Evolutionary conservation across 2,329 filamentous ascomycete genomes (phyloP), one percentile per base, ranked within the genome.

Genomic region (Lasiodiplodia sp.): DNA sequence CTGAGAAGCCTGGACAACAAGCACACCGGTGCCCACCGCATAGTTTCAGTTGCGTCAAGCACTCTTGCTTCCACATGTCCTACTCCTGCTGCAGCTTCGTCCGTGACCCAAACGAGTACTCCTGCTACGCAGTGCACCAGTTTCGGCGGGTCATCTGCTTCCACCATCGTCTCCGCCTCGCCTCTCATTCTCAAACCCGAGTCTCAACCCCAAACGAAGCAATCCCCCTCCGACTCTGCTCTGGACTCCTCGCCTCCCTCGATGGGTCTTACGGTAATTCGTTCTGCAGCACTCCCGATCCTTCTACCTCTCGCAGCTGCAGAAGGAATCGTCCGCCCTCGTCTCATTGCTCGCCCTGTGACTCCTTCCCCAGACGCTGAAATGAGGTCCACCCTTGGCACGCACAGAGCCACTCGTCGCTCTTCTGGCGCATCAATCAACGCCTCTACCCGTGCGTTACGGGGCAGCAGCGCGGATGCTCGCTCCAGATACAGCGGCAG

Each of bases 231-330:
- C 7, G 10, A 47, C 14, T 34, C 23, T 44, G 31, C 38, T 23
- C 49, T 25, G 23, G 14, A 60, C 34, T 16, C 47, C 44, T 40
- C 56, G 51, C 8, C n/a, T 3, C 31, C 47, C 56, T 68, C 55
- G 23, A 25, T 37, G 10, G 25, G 60, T 52, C n/a, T 64, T 28
- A 64, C 60, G 12, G 47, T 68, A 34, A 68, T 68, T 16, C 67
- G 57, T 23, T 81, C 78, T 12, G 77, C 76, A 40, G 78, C 78
- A n/a, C 69, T 80, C 21, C 75, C 75, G 5, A 72, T 75, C 52
- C 73, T 81, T 44, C 71, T 81, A 28, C 78, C 78, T 21, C 75
- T 81, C 68, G 78, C 79, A 25, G 77, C 74, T 58, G 75, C 78
- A 25, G 75, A 77, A 49, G 78, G 78, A 23, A 77, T 80, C 52